These are phyloP conservation scores for Capsella bursapastoris DNA, from an alignment of 345 rosid species.

Conservation along the genomic window DNA sequence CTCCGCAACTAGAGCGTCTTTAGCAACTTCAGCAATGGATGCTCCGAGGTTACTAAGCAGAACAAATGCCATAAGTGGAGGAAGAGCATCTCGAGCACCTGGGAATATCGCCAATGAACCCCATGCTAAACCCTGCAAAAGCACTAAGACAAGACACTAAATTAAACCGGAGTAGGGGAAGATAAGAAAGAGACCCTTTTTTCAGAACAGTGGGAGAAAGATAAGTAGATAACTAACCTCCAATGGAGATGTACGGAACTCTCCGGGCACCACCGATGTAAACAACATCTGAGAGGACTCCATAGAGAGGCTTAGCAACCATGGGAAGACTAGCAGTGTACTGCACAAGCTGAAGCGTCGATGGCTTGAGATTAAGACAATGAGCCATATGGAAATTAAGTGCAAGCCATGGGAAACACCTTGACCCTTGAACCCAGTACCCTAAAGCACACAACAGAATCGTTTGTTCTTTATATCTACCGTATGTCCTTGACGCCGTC, in stretches of 20 bases:
- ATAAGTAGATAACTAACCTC: background rate
- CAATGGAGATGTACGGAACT: slow-evolving; percentile 19
- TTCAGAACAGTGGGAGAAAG: slow-evolving; percentile 49
- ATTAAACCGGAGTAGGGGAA: slow-evolving; percentile 52
- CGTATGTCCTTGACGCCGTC: slow-evolving; percentile 7
- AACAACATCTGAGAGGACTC: slow-evolving; percentile 74
- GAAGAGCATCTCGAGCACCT: slow-evolving; percentile 61
- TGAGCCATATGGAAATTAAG: slow-evolving; percentile 79
- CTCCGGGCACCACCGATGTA: slow-evolving; percentile 54
- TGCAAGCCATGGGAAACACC: slow-evolving; percentile 90
- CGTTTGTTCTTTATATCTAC: slow-evolving; percentile 51
- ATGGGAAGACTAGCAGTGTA: slow-evolving; percentile 70
- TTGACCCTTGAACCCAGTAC: slow-evolving; percentile 79
- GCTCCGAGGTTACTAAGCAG: slow-evolving; percentile 83
- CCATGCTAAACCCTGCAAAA: slow-evolving; percentile 83
- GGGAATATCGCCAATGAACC: slow-evolving; percentile 65
- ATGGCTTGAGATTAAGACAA: slow-evolving; percentile 61
- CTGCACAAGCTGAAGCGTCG: slow-evolving; percentile 78
- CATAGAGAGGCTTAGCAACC: slow-evolving; percentile 84
- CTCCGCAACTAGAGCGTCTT: slow-evolving; percentile 87
- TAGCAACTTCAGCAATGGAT: slow-evolving; percentile 78
- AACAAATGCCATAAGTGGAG: slow-evolving; percentile 61
- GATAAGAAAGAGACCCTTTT: slow-evolving; percentile 42
- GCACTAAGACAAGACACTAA: slow-evolving; percentile 47
- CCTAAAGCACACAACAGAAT: slow-evolving; percentile 71